Conservation (phyloP, 2,329 filamentous ascomycete species). For the Salinomyces thailandicus region DNA sequence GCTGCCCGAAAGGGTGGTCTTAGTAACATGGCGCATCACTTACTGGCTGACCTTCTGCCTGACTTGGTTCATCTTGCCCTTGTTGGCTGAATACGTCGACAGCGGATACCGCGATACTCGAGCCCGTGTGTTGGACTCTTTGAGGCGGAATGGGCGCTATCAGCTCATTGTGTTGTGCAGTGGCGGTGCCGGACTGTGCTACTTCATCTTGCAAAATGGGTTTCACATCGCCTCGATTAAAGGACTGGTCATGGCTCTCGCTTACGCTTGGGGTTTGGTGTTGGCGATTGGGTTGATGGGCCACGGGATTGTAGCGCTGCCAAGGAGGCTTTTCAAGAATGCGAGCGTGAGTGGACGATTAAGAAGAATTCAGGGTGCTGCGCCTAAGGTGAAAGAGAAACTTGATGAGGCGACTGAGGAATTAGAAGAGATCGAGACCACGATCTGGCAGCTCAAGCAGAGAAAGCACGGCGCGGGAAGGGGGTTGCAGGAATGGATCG, state of each 20-base stretch:
- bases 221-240: constrained; percentile 65
- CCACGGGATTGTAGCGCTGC: constrained; percentile 86
- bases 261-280: constrained; percentile 86
- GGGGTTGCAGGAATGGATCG: constrained; percentile 86
- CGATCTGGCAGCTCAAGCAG: constrained; percentile 67
- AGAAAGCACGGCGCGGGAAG: constrained; percentile 68
- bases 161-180: constrained; percentile 68
- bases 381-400: constrained; percentile 74
- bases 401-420: constrained; percentile 73
- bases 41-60: constrained; percentile 96
- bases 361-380: constrained; percentile 63
- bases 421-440: constrained; percentile 69
- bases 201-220: constrained; percentile 70
- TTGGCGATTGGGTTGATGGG: constrained; percentile 97
- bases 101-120: constrained; percentile 83
- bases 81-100: constrained; percentile 90
- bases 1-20: constrained; percentile 65
- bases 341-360: constrained; percentile 66
- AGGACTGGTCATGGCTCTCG: constrained; percentile 78
- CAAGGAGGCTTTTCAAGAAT: constrained; percentile 67
- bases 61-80: constrained; percentile 91
- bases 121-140: constrained; percentile 69
- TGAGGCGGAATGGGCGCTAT: constrained; percentile 80
- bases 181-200: constrained; percentile 62
- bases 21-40: constrained; percentile 86